Percentiles rank a stretch among this genome's conserved stretches.
Conservation (phyloP, 345 rosid species). For the Arabis hirsuta region DNA sequence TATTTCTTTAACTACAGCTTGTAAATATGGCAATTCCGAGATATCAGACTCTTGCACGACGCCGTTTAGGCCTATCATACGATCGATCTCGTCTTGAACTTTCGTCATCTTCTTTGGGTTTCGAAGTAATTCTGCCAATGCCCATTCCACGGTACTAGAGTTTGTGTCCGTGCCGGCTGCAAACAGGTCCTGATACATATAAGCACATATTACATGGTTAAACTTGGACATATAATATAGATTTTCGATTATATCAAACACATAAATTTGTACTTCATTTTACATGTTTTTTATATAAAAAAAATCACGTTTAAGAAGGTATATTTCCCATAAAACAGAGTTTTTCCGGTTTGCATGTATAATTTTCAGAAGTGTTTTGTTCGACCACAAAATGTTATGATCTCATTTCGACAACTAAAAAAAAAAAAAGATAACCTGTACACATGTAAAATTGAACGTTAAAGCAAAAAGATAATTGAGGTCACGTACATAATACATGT, state of each 20-base stretch:
- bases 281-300: neutral
- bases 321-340: too few species aligned
- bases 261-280: neutral
- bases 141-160: slow-evolving; percentile 46
- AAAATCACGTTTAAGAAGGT: too few species aligned
- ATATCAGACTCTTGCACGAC: slow-evolving; percentile 44
- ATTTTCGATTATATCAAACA: neutral
- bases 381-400: too few species aligned
- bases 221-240: neutral
- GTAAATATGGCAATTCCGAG: slow-evolving; percentile 38
- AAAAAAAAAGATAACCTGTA: too few species aligned
- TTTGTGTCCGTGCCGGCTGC: slow-evolving; percentile 53
- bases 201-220: neutral
- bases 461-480: too few species aligned
- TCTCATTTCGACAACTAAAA: too few species aligned
- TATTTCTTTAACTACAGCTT: slow-evolving; percentile 51
- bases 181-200: slow-evolving; percentile 46
- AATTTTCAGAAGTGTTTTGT: too few species aligned
- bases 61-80: slow-evolving; percentile 41
- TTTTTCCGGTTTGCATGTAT: too few species aligned
- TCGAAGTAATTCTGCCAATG: slow-evolving; percentile 41
- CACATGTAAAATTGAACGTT: too few species aligned
- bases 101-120: slow-evolving; percentile 24
- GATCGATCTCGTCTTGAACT: slow-evolving; percentile 39
- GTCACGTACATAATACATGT: too few species aligned